Evolutionary conservation across 768 basidiomycete species (phyloP), one percentile per base, ranked within the genome.

Genomic region (Amanita muscaria): DNA sequence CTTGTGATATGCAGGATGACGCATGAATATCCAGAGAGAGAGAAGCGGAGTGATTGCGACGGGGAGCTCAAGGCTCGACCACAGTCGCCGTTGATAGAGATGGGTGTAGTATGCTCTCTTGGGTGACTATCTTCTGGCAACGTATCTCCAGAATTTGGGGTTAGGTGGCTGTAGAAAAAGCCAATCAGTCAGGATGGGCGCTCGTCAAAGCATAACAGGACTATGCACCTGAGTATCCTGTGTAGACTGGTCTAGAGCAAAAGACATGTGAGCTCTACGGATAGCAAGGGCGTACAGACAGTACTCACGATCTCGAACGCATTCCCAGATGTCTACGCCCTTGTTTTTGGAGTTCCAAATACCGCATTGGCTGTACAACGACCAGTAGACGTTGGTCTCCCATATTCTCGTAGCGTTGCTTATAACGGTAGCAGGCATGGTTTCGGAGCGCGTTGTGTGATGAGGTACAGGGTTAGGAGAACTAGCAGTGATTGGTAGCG

Each of bases 281-380:
- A 6, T 18, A 21, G 16, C 29, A 14, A 35, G 24, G 50, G 44
- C 54, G 49, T 44, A 25, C 18, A 15, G 16, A 10, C 35, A 50
- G 29, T 41, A 73, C 80, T 62, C 61, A 85, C 83, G 83, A 53
- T 76, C 73, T 60, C 68, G 62, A 43, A 84, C 65, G 57, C 83
- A 86, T 54, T 86, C 82, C 82, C 82, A 86, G 44, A 86, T 73
- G 45, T 83, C 80, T 32, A 86, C 83, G 21, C 79, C 76, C 31
- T 76, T 73, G 42, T 75, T 69, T 60, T 70, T 73, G 18, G 74
- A 62, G 61, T 85, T 79, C 83, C 82, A 86, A 11, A 80, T 69
- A 44, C 77, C 77, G 59, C 83, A 85, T 56, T 86, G 83, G 48
- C 76, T 75, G 58, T 74, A 70, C 34, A 78, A 51, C 18, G 69